Percentiles rank a stretch among this genome's conserved stretches.
Evolutionary conservation across 371 early-diverging fungal genomes (phyloP).

Genomic region (Enterospora canceri): DNA sequence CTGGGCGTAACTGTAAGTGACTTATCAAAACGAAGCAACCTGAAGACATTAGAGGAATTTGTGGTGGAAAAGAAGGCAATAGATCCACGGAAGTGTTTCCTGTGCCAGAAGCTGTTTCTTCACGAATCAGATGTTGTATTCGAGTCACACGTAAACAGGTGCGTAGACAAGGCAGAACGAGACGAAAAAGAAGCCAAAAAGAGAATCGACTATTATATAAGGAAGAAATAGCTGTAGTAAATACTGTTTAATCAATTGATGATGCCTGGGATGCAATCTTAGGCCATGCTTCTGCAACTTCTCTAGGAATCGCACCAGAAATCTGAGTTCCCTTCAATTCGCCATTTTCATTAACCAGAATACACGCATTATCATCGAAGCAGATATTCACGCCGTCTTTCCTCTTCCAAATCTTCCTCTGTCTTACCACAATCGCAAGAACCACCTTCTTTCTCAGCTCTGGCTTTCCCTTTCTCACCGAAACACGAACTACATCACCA

Average conservation of each 20-base stretch:
- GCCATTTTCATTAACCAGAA: conserved; percentile 94
- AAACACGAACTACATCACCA: conserved; percentile 96
- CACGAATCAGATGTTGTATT: conserved; percentile 8
- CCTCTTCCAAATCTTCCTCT: conserved; percentile 97
- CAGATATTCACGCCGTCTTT: conserved; percentile 93
- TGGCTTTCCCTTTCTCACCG: conserved; percentile 99
- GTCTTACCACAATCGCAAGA: conserved; percentile 95
- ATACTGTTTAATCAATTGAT: conserved; percentile 33
- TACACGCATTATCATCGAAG: conserved; percentile 92
- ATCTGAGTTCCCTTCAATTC: conserved; percentile 99
- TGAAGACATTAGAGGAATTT: not conserved
- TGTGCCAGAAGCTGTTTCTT: conserved; percentile 19
- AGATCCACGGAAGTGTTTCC: conserved; percentile 2
- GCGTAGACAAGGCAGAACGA: conserved; percentile 17
- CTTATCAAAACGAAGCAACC: not conserved
- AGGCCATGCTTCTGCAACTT: conserved; percentile 99
- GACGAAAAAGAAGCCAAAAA: conserved; percentile 10
- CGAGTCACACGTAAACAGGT: conserved; percentile 32
- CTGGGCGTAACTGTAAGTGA: conserved; percentile 24
- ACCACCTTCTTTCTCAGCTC: conserved; percentile 98
- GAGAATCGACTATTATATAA: not conserved
- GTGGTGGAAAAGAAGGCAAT: not conserved
- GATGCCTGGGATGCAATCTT: conserved; percentile 82
- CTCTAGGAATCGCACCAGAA: conserved; percentile 98
- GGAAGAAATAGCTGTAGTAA: not conserved